A percentile compares a stretch with the other conserved stretches of the same genome.
Conservation (phyloP, 1,139 yeast genomes). For the Taphrina pruni region DNA sequence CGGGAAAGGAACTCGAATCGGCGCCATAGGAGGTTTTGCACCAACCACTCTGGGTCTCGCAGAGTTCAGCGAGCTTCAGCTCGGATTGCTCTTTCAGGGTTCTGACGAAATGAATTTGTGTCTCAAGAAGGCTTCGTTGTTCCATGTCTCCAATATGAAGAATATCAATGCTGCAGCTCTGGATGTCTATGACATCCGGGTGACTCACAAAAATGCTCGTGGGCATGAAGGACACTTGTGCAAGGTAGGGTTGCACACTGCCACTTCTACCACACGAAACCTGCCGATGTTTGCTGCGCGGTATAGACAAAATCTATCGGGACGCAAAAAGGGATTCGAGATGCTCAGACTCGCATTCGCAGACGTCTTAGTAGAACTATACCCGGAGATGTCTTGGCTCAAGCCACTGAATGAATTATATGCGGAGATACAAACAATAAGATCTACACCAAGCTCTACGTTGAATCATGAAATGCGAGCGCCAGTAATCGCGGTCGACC, state of each 20-base stretch:
- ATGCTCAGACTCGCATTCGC: slow-evolving; percentile 24
- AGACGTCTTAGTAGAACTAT: slow-evolving; percentile 6
- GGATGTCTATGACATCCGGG: not conserved
- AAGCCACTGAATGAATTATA: not conserved
- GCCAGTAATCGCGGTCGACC: slow-evolving; percentile 10
- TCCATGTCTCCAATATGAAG: slow-evolving; percentile 17
- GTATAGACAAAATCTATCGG: slow-evolving; percentile 19
- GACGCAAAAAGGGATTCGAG: not conserved
- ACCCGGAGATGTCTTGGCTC: slow-evolving; percentile 38
- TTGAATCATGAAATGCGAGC: not conserved
- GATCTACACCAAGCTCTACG: not conserved
- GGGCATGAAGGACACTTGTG: not conserved
- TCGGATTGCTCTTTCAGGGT: not conserved
- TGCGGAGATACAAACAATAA: not conserved
- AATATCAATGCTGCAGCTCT: slow-evolving; percentile 15
- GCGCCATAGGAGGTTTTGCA: not conserved
- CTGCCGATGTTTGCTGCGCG: slow-evolving; percentile 22
- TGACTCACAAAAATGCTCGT: not conserved
- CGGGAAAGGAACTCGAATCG: not conserved
- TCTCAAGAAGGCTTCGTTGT: not conserved
- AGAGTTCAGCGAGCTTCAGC: slow-evolving; percentile 2
- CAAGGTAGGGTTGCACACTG: slow-evolving; percentile 13
- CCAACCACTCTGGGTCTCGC: not conserved
- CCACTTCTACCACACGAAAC: not conserved
- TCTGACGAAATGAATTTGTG: not conserved